Evolutionary conservation across 352 stramenopile genomes (phyloP).

Genomic region (Peronospora belbahrii): DNA sequence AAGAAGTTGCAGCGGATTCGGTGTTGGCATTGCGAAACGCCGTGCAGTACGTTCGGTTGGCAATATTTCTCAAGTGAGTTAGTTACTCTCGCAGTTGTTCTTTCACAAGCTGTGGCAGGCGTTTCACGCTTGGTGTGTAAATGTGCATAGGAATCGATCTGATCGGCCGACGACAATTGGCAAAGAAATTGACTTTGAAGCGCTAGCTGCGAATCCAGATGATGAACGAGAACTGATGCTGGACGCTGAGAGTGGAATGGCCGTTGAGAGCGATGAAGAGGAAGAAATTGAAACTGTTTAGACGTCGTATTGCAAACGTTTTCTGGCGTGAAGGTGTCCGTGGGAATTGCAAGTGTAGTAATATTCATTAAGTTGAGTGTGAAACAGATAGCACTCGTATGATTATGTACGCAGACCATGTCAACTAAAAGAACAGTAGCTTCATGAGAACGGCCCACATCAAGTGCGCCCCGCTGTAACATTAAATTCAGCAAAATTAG

Average conservation of each 20-base stretch:
- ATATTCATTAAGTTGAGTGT: conserved; percentile 1
- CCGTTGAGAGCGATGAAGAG: conserved; percentile 28
- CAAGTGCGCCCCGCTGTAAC: conserved; percentile 60
- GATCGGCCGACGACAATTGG: conserved; percentile 34
- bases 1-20: conserved; percentile 72
- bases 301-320: not conserved
- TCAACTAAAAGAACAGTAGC: conserved; percentile 74
- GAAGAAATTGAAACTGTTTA: conserved; percentile 30
- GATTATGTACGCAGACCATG: conserved; percentile 12
- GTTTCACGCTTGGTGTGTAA: not conserved
- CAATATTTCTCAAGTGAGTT: conserved; percentile 77
- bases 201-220: conserved; percentile 29
- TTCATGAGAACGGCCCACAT: conserved; percentile 82
- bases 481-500: conserved; percentile 2
- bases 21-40: conserved; percentile 71
- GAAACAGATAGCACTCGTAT: conserved; percentile 9
- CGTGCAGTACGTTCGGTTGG: conserved; percentile 72
- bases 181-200: conserved; percentile 62
- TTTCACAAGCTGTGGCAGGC: not conserved
- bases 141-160: conserved; percentile 42
- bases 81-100: not conserved
- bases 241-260: conserved; percentile 38
- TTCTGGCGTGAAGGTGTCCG: not conserved
- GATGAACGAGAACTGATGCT: conserved; percentile 44
- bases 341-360: not conserved